Evolutionary conservation across 805 yeast species (phyloP).

Genomic region (Debaryomyces tyrocola): DNA sequence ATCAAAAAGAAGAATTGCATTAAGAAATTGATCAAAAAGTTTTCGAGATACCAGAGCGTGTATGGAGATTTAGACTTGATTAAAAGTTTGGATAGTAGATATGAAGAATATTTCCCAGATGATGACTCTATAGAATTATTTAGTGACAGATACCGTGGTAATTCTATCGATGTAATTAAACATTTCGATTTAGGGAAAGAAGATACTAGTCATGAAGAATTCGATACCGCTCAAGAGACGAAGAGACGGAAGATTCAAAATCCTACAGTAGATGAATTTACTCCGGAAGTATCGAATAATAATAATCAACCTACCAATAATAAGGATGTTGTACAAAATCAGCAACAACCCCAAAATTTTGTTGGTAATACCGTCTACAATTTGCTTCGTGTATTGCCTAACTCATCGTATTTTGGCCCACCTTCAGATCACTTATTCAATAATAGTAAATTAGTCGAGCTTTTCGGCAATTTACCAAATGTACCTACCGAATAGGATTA

Average conservation of each 20-base stretch:
- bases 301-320: not conserved
- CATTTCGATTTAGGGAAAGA: conserved; percentile 35
- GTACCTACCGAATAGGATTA: conserved; percentile 9
- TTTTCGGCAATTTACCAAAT: conserved; percentile 32
- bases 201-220: conserved; percentile 1
- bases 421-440: conserved; percentile 53
- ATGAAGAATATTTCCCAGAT: conserved; percentile 62
- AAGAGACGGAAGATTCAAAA: conserved; percentile 11
- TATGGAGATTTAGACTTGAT: conserved; percentile 51
- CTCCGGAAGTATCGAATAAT: not conserved
- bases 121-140: conserved; percentile 44
- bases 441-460: conserved; percentile 49
- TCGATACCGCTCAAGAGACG: conserved; percentile 8
- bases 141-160: conserved; percentile 39
- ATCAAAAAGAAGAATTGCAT: conserved; percentile 24
- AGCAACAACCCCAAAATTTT: conserved; percentile 19
- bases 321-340: not conserved
- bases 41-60: conserved; percentile 40
- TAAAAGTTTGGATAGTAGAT: conserved; percentile 64
- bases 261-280: conserved; percentile 3
- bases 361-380: conserved; percentile 38
- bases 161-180: conserved; percentile 36
- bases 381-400: conserved; percentile 59
- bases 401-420: conserved; percentile 52
- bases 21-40: conserved; percentile 39